These are phyloP conservation scores for Grigorovia yakushimaensis DNA, from an alignment of 805 yeast genomes.

Conservation along the genomic window DNA sequence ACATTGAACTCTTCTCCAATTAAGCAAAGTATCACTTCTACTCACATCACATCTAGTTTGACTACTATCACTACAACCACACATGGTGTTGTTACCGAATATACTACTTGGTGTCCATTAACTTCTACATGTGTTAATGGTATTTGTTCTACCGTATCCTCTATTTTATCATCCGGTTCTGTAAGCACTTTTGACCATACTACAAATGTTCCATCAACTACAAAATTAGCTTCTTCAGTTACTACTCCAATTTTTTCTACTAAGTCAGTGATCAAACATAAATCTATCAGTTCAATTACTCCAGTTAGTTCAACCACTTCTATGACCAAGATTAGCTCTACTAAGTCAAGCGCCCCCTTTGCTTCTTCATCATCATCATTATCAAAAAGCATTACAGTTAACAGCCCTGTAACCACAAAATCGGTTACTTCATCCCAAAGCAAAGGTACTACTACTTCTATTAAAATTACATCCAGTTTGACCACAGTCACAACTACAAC, in stretches of 20 bases:
- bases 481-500: conserved; percentile 14
- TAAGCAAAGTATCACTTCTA: neutral
- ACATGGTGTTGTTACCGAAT: conserved; percentile 19
- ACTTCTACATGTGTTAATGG: conserved; percentile 3
- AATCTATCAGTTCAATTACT: neutral
- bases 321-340: no score
- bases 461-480: conserved; percentile 3
- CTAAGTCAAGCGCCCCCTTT: no score
- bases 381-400: no score
- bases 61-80: conserved; percentile 14
- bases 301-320: neutral
- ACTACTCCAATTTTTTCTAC: no score
- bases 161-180: conserved; percentile 13
- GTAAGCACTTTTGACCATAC: conserved; percentile 1
- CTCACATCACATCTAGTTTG: conserved; percentile 3
- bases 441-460: no score
- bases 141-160: neutral
- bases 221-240: no score
- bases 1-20: no score
- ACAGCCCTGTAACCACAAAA: no score
- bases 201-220: conserved; percentile 4
- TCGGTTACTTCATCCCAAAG: no score
- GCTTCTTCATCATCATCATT: no score
- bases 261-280: no score
- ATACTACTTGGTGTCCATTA: conserved; percentile 24